Percentiles rank a stretch among this genome's conserved stretches.
Evolutionary conservation across 1,284 basidiomycete genomes (phyloP).

Genomic region (Naganishia cerealis): DNA sequence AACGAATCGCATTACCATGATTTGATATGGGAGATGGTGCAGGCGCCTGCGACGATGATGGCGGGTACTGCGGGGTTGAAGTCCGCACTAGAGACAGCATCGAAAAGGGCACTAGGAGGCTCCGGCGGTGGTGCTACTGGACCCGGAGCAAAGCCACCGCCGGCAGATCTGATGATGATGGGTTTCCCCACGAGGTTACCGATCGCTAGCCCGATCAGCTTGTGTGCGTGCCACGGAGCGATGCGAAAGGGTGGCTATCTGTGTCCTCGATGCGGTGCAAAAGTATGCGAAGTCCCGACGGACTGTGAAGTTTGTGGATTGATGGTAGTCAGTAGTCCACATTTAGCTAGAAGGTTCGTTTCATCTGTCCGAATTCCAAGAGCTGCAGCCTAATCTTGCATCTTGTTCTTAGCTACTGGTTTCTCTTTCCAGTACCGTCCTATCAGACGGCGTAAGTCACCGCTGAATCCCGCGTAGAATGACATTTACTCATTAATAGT

Average conservation of each 20-base stretch:
- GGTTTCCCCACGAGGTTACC: conserved; percentile 93
- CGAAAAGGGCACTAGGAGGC: conserved; percentile 35
- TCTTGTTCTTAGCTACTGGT: conserved; percentile 48
- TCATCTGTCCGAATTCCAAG: not conserved
- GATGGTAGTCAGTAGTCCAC: conserved; percentile 96
- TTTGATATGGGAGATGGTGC: conserved; percentile 89
- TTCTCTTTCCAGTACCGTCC: conserved; percentile 48
- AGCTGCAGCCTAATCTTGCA: conserved; percentile 25
- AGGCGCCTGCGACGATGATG: conserved; percentile 79
- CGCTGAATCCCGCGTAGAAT: not conserved
- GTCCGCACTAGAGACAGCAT: conserved; percentile 59
- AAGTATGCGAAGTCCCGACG: conserved; percentile 96
- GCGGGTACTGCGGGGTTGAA: conserved; percentile 44
- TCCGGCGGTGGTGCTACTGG: conserved; percentile 32
- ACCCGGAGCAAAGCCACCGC: conserved; percentile 59
- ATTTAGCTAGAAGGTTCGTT: conserved; percentile 85
- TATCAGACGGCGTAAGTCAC: conserved; percentile 39
- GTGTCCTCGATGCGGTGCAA: conserved; percentile 86
- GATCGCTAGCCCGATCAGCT: conserved; percentile 64
- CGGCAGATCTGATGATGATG: conserved; percentile 96
- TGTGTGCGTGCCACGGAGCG: conserved; percentile 91
- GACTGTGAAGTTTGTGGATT: conserved; percentile 96
- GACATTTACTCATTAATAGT: conserved; percentile 17
- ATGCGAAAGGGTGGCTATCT: conserved; percentile 87
- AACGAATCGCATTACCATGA: conserved; percentile 97